Percentiles rank a stretch among this genome's conserved stretches.
Conservation (phyloP, 345 rosid species). For the Populus pruinosa region DNA sequence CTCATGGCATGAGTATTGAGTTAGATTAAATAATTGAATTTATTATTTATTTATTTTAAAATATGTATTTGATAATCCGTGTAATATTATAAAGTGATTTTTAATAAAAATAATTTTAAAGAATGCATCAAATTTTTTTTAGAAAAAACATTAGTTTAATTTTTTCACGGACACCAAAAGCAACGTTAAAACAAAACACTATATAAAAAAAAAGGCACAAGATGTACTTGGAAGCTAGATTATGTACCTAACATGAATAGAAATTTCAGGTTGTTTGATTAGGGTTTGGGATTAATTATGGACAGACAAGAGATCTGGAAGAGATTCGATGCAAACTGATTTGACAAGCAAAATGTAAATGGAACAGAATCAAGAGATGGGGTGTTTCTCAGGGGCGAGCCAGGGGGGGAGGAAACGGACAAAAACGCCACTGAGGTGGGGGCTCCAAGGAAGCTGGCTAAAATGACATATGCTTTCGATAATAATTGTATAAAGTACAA, state of each 20-base stretch:
- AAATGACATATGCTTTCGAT: slow-evolving; percentile 5
- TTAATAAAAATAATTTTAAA: no score
- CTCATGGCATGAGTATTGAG: fast-evolving
- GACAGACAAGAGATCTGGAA: slow-evolving; percentile 31
- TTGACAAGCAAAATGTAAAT: slow-evolving; percentile 19
- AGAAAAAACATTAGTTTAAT: no score
- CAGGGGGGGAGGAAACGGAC: slow-evolving; percentile 6
- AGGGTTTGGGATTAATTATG: background rate
- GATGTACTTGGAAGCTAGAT: no score
- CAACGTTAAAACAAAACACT: no score
- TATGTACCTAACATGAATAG: no score
- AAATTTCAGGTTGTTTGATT: background rate
- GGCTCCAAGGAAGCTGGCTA: background rate
- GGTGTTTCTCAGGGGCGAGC: slow-evolving; percentile 16
- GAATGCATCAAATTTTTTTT: no score
- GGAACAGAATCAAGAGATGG: slow-evolving; percentile 17
- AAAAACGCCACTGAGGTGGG: slow-evolving; percentile 6
- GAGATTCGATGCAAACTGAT: slow-evolving; percentile 34
- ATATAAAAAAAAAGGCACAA: no score
- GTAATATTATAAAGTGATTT: no score
- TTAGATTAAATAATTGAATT: no score
- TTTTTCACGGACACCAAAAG: no score
- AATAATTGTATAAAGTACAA: background rate
- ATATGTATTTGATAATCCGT: fast-evolving
- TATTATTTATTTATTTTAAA: no score